Evolutionary conservation across 2,329 filamentous ascomycete genomes (phyloP).

Genomic region (Claviceps monticola): DNA sequence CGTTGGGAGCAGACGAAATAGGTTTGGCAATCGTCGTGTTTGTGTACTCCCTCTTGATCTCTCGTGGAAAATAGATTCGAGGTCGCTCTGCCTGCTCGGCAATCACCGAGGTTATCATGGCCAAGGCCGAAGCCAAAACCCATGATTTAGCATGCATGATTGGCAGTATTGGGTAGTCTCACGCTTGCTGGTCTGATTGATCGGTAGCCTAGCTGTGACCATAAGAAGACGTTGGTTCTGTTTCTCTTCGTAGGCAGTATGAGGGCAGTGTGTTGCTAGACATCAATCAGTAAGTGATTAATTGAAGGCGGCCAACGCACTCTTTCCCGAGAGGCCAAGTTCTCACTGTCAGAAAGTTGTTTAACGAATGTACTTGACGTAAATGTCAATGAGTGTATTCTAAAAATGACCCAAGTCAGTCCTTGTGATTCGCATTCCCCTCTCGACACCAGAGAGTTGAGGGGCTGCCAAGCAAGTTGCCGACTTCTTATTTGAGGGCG

Average conservation of each 20-base stretch:
- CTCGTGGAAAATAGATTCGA: conserved; percentile 43
- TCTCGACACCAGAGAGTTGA: neutral
- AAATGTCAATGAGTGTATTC: conserved; percentile 36
- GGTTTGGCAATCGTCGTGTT: conserved; percentile 28
- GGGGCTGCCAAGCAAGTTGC: neutral
- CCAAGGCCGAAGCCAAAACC: conserved; percentile 34
- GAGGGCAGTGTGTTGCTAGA: neutral
- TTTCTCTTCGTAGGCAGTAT: neutral
- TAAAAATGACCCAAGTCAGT: conserved; percentile 8
- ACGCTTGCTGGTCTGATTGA: neutral
- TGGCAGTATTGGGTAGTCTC: neutral
- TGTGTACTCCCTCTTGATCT: conserved; percentile 36
- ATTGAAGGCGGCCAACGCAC: neutral
- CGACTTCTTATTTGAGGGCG: neutral
- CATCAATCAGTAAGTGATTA: neutral
- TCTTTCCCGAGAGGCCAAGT: neutral
- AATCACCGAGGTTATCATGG: conserved; percentile 31
- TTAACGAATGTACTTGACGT: conserved; percentile 48
- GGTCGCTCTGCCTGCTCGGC: conserved; percentile 29
- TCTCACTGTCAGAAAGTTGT: conserved; percentile 32
- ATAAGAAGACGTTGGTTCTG: neutral
- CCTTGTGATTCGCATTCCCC: neutral
- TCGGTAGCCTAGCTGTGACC: neutral
- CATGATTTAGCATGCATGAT: conserved; percentile 37
- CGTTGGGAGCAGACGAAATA: conserved; percentile 8